These are phyloP conservation scores for Penicillium desertorum DNA, from an alignment of 495 filamentous ascomycete genomes.

Conservation along the genomic window DNA sequence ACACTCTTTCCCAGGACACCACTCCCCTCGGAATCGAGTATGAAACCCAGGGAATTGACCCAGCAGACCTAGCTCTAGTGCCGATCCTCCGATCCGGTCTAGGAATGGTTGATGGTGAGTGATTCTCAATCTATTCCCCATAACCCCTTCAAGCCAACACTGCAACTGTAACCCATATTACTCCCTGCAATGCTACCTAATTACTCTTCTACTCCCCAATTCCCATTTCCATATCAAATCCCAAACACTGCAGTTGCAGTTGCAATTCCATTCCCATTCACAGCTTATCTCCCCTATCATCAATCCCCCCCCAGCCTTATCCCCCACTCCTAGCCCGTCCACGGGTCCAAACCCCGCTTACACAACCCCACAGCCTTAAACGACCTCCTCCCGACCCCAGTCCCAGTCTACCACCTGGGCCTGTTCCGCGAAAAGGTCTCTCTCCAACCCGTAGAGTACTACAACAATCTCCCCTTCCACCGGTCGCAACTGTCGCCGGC, in stretches of 20 bases:
- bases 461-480: conserved; percentile 92
- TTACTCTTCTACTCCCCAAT: not conserved
- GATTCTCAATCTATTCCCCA: not conserved
- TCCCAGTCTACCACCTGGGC: conserved; percentile 89
- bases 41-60: conserved; percentile 57
- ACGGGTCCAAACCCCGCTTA: conserved; percentile 4
- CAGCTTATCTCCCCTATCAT: not conserved
- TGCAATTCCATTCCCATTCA: not conserved
- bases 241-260: not conserved
- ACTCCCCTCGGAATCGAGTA: conserved; percentile 76
- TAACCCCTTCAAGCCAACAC: not conserved
- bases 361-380: conserved; percentile 60
- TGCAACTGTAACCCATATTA: not conserved
- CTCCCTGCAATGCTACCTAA: not conserved
- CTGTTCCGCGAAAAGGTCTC: conserved; percentile 85
- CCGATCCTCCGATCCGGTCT: conserved; percentile 89
- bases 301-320: not conserved
- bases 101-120: conserved; percentile 77
- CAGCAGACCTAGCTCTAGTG: conserved; percentile 72
- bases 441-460: conserved; percentile 92
- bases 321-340: not conserved
- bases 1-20: conserved; percentile 52
- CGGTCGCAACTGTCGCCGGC: conserved; percentile 31
- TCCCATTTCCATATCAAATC: conserved; percentile 3
- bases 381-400: conserved; percentile 74